These are phyloP conservation scores for Chenopodium quinoa DNA, from an alignment of 148 eudicot species.

Conservation along the genomic window DNA sequence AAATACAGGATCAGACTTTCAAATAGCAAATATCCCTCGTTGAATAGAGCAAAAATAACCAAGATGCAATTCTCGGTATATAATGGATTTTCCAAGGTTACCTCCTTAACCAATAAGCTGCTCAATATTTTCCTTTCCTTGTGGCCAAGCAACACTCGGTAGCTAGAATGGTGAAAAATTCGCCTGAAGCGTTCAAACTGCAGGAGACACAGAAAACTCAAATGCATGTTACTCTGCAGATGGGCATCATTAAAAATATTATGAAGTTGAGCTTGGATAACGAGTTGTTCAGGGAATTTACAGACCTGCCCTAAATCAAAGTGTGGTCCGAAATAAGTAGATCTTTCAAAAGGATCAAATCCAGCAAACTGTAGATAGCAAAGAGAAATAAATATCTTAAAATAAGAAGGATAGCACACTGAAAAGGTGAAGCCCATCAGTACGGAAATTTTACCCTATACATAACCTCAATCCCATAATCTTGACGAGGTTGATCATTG, in stretches of 20 bases:
- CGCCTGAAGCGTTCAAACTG: slow-evolving; percentile 95
- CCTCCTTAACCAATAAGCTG: slow-evolving; percentile 78
- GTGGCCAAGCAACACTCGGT: slow-evolving; percentile 82
- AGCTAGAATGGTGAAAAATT: slow-evolving; percentile 85
- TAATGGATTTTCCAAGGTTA: slow-evolving; percentile 17
- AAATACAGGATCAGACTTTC: neutral
- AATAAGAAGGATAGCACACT: slow-evolving; percentile 8
- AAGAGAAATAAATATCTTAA: slow-evolving; percentile 9
- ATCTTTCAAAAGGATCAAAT: slow-evolving; percentile 96
- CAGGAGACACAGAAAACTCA: slow-evolving; percentile 13
- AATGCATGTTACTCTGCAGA: neutral
- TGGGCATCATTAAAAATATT: neutral
- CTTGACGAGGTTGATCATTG: slow-evolving; percentile 89
- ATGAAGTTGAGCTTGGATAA: neutral
- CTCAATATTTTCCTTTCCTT: slow-evolving; percentile 81
- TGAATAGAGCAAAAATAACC: neutral
- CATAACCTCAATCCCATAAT: slow-evolving; percentile 95
- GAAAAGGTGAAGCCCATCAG: neutral
- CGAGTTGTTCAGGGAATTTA: neutral
- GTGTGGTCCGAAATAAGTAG: slow-evolving; percentile 92
- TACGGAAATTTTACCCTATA: slow-evolving; percentile 57
- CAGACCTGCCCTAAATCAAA: slow-evolving; percentile 96
- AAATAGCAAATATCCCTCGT: slow-evolving; percentile 9
- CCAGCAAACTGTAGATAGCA: slow-evolving; percentile 73
- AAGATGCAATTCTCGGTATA: slow-evolving; percentile 1